phyloP scores from a whole-genome alignment of 2,329 filamentous ascomycete genomes.

The Penicillium sp. region DNA sequence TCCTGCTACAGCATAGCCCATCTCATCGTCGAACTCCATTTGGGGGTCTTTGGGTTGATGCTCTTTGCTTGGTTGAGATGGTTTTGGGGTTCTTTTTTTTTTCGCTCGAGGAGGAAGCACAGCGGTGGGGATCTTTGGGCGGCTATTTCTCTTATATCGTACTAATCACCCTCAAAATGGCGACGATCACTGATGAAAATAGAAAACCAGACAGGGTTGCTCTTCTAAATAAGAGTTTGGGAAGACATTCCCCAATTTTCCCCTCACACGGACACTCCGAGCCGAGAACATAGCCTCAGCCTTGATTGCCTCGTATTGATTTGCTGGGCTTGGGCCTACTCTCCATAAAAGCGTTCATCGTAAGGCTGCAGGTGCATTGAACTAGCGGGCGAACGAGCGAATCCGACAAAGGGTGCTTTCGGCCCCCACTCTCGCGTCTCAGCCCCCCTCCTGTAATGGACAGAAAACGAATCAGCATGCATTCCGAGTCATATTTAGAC shows the following conservation, averaged over 20 bases:
- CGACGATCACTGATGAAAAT: not conserved
- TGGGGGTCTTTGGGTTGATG: not conserved
- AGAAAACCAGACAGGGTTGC: not conserved
- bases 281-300: slow-evolving; percentile 6
- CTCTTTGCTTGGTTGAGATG: not conserved
- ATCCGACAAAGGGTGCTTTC: slow-evolving; percentile 1
- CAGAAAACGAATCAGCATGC: not conserved
- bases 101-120: not conserved
- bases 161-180: not conserved
- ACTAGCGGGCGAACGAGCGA: slow-evolving; percentile 16
- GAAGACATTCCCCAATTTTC: not conserved
- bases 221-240: not conserved
- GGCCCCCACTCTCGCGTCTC: slow-evolving; percentile 18
- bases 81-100: not conserved
- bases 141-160: not conserved
- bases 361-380: slow-evolving; percentile 27
- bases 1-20: slow-evolving; percentile 23
- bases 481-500: not conserved
- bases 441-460: slow-evolving; percentile 10
- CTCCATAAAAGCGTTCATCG: slow-evolving; percentile 2
- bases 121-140: not conserved
- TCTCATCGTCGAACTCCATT: slow-evolving; percentile 33
- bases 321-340: not conserved
- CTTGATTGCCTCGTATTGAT: slow-evolving; percentile 1
- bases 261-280: slow-evolving; percentile 11